Base-by-base conservation (phyloP, 257 asterid species). In the Agastache rugosa region DNA sequence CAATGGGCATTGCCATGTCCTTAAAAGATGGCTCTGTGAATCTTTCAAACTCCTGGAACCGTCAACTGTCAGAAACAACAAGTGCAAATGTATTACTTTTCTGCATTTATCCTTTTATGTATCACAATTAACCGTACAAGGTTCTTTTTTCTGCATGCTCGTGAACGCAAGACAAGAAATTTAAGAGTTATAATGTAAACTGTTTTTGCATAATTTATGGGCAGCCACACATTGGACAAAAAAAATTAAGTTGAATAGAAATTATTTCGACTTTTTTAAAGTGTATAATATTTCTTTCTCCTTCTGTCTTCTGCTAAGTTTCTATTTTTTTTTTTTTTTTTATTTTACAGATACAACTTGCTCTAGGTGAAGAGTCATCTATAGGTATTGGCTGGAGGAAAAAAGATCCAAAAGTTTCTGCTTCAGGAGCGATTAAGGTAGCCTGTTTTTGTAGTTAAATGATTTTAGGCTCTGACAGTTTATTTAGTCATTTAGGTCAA, bases 361-460 rank as follows among this genome's bases (percentile, higher is more conserved):
- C 87, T 54, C 85, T 95, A 80, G 99, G 99, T 65, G 75, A 89
- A 20, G 97, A 95, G 48, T 88, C 98, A 71, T 83, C 96, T 69
- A 84, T 95, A 64, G 88, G 87, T 72, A 94, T 86, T 78, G 97
- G 99, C 69, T 95, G 98, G 99, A 84, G 89, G 84, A 93, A 74
- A 86, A 92, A 89, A 84, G 94, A 84, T 48, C 71, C 88, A 81
- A 95, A 83, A 60, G 83, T 69, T 87, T 83, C 96, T 69, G 98
- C 97, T 73, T 80, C 97, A 22, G 99, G 98, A 80, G 93, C 81
- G 77, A 75, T 95, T 77, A 95, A 92, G 98, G 99, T 95, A 79
- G 48, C 75, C 48, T 69, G 80, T 70, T 15, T 47, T 74, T 75
- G 37, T 25, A 50, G 10, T 41, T 39, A 27, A 56, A 34, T 47